Percentiles rank a stretch among this genome's conserved stretches.
These are phyloP conservation scores for Cryptococcus sp. DNA, from an alignment of 1,284 basidiomycete species.

Conservation along the genomic window DNA sequence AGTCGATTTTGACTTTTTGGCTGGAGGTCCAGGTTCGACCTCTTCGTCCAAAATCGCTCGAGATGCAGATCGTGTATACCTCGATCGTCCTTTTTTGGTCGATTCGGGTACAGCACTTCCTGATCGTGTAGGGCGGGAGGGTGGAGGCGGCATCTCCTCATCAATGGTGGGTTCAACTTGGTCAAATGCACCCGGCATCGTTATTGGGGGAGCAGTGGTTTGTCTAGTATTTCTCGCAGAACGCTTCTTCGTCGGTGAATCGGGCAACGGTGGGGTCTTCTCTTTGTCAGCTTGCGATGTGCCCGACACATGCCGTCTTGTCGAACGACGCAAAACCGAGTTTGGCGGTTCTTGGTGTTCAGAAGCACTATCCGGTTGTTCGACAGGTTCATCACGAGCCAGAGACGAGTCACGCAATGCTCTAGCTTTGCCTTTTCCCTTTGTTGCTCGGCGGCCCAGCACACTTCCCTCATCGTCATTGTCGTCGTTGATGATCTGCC, in stretches of 20 bases:
- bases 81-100: conserved; percentile 10
- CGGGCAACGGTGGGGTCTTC: background rate
- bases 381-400: background rate
- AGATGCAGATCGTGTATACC: conserved; percentile 36
- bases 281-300: background rate
- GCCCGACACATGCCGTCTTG: conserved; percentile 5
- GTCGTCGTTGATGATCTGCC: conserved; percentile 40
- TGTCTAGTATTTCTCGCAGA: background rate
- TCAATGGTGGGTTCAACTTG: background rate
- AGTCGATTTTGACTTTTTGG: conserved; percentile 9
- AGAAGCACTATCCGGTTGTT: background rate
- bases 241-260: background rate
- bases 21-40: conserved; percentile 15
- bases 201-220: conserved; percentile 3
- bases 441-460: background rate
- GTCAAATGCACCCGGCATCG: conserved; percentile 21
- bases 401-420: conserved; percentile 1
- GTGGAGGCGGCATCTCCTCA: conserved; percentile 17
- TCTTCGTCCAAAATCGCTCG: conserved; percentile 33
- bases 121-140: conserved; percentile 4
- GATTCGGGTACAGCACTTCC: conserved; percentile 9
- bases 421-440: background rate
- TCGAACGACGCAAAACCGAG: conserved; percentile 4
- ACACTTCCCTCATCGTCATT: conserved; percentile 13
- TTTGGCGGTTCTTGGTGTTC: conserved; percentile 5